Conservation (phyloP, 192 early-diverging fungal species). For the Powellomyces hirtus region DNA sequence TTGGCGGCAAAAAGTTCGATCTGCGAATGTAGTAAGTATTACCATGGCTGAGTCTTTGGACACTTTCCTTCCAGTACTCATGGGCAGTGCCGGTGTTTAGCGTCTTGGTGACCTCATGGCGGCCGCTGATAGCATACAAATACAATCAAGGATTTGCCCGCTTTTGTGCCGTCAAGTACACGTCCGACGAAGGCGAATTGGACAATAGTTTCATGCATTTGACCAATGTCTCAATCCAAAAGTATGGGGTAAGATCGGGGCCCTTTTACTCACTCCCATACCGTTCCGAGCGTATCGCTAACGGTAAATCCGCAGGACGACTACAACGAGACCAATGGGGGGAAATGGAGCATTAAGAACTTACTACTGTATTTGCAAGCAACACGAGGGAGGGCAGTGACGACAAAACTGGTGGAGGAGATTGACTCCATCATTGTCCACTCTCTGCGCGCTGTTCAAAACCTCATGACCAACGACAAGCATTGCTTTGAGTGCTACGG, state of each 20-base stretch:
- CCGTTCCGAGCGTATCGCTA: too few species aligned
- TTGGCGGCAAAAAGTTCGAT: constrained; percentile 62
- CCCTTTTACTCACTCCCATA: background rate
- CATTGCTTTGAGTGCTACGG: constrained; percentile 63
- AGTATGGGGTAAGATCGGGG: constrained; percentile 49
- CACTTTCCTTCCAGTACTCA: background rate
- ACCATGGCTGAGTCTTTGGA: background rate
- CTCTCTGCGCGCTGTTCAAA: constrained; percentile 51
- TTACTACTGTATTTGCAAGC: constrained; percentile 46
- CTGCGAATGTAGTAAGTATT: constrained; percentile 49
- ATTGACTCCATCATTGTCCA: constrained; percentile 57
- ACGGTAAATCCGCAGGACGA: constrained; percentile 37
- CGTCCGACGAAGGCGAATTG: constrained; percentile 44
- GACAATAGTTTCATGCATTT: constrained; percentile 62
- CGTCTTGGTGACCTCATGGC: constrained; percentile 57
- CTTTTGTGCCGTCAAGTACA: constrained; percentile 57
- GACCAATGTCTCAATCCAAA: constrained; percentile 62
- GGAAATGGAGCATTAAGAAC: constrained; percentile 54
- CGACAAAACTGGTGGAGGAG: constrained; percentile 42
- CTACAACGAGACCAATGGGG: constrained; percentile 60
- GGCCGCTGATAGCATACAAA: constrained; percentile 55
- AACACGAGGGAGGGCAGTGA: constrained; percentile 41
- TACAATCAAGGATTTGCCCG: constrained; percentile 52
- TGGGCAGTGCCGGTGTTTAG: constrained; percentile 21
- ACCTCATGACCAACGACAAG: constrained; percentile 47